These are phyloP conservation scores for Starmerella geochares DNA, from an alignment of 805 yeast species.

Conservation along the genomic window DNA sequence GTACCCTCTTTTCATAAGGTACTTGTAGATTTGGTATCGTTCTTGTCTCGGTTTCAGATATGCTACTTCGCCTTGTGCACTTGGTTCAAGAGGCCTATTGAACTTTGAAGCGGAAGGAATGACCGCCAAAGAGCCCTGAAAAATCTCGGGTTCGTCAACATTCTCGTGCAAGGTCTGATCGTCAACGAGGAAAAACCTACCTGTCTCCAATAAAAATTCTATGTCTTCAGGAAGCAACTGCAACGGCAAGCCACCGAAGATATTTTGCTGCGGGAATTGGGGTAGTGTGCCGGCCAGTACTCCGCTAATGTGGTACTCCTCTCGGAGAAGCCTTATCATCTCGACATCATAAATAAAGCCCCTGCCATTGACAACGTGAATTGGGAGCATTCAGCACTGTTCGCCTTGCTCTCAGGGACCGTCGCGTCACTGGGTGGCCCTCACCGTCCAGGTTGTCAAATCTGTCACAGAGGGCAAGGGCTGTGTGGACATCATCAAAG, in stretches of 20 bases:
- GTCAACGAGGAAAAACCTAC: conserved; percentile 39
- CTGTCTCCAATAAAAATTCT: conserved; percentile 45
- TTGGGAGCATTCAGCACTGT: conserved; percentile 27
- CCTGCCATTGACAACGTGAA: conserved; percentile 35
- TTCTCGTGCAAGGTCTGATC: conserved; percentile 25
- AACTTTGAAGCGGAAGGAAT: conserved; percentile 2
- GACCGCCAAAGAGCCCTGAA: background rate
- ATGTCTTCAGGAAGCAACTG: conserved; percentile 65
- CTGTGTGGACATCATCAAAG: too few species aligned
- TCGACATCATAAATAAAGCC: conserved; percentile 52
- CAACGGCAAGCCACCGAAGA: conserved; percentile 76
- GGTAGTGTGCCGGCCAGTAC: conserved; percentile 74
- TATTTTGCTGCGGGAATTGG: conserved; percentile 84
- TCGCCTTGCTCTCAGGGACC: too few species aligned
- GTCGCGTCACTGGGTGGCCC: too few species aligned
- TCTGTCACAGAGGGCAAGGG: too few species aligned
- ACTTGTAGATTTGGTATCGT: conserved; percentile 34
- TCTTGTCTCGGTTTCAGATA: conserved; percentile 7
- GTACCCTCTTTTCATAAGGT: conserved; percentile 40
- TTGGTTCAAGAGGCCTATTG: background rate
- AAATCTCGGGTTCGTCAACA: background rate
- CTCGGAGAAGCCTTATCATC: conserved; percentile 46
- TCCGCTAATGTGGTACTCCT: conserved; percentile 56
- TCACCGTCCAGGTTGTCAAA: too few species aligned
- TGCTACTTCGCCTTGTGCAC: background rate